These are phyloP conservation scores for Diaporthe sp. DNA, from an alignment of 2,329 filamentous ascomycete genomes.

Conservation along the genomic window DNA sequence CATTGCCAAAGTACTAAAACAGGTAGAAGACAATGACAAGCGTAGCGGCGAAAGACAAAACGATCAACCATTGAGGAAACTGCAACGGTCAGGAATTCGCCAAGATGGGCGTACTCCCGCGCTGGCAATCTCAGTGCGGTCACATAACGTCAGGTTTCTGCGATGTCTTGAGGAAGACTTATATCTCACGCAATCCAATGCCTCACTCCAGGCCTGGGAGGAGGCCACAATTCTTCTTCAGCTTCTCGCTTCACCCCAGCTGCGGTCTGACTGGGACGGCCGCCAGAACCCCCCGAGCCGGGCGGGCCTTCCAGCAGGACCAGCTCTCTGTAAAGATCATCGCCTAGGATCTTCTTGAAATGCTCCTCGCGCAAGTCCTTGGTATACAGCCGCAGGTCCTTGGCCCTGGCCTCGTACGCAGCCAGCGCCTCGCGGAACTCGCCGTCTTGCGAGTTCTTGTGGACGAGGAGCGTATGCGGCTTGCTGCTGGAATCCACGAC, in stretches of 20 bases:
- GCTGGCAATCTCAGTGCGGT: background rate
- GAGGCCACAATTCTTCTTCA: conserved; percentile 55
- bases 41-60: too few relatives aligned
- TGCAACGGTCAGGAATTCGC: background rate
- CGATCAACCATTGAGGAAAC: too few relatives aligned
- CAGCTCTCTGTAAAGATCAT: background rate
- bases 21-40: background rate
- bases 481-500: background rate
- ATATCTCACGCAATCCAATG: too few relatives aligned
- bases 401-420: background rate
- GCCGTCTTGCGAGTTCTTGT: background rate
- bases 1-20: background rate
- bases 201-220: background rate
- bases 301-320: background rate
- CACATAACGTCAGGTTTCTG: background rate
- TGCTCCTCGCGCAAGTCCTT: background rate
- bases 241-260: conserved; percentile 10
- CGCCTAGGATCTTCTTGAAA: conserved; percentile 11
- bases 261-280: background rate
- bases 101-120: too few relatives aligned
- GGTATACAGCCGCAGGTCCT: background rate
- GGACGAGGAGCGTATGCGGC: background rate
- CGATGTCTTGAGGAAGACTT: background rate
- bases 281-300: too few relatives aligned
- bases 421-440: background rate